Conservation (phyloP, 2,329 filamentous ascomycete genomes). For the Magnaporthales sp. region DNA sequence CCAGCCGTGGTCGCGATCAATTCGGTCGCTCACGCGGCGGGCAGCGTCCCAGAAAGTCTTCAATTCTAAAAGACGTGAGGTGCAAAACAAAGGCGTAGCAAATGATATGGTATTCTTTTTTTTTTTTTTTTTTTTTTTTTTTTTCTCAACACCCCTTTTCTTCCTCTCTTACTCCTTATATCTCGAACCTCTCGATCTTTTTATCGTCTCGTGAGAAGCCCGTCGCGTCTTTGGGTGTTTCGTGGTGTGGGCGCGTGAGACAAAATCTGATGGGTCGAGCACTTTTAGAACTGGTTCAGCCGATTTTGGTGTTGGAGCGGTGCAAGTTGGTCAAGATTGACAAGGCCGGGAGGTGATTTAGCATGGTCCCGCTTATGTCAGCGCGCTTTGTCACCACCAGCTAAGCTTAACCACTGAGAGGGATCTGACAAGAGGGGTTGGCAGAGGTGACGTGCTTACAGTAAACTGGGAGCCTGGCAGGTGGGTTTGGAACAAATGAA, state of each 20-base stretch:
- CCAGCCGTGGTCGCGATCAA: not conserved
- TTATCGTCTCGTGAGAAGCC: not conserved
- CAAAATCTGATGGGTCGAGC: not conserved
- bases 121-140: not conserved
- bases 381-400: not conserved
- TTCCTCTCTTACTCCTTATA: not conserved
- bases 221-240: not conserved
- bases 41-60: not conserved
- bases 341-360: constrained; percentile 3
- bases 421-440: not conserved
- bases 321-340: constrained; percentile 5
- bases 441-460: not conserved
- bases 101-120: not conserved
- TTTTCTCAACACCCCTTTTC: not conserved
- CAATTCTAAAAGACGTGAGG: not conserved
- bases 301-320: constrained; percentile 5
- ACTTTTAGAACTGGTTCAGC: not conserved
- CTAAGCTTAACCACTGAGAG: not conserved
- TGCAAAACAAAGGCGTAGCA: not conserved
- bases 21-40: not conserved
- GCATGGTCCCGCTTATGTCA: constrained; percentile 4
- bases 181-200: not conserved
- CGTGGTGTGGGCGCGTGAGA: not conserved
- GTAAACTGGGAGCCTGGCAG: not conserved
- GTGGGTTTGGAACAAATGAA: no score